A percentile compares a stretch with the other conserved stretches of the same genome.
These are phyloP conservation scores for Rutstroemia sp. DNA, from an alignment of 2,329 filamentous ascomycete genomes.

Conservation along the genomic window DNA sequence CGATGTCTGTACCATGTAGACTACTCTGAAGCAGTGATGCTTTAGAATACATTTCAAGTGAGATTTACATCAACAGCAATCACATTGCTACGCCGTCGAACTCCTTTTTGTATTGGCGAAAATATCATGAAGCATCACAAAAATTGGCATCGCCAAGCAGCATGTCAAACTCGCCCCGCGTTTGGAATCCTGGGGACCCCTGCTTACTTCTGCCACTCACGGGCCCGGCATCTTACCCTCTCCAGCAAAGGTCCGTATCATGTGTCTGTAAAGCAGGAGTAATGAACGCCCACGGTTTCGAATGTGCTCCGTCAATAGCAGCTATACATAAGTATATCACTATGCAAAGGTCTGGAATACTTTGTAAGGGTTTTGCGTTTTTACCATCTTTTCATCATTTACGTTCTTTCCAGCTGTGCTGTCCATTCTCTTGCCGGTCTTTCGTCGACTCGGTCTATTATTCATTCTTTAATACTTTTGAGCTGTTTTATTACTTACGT, in stretches of 20 bases:
- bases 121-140: too few species aligned
- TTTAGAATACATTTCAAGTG: too few species aligned
- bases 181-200: neutral
- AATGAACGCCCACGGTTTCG: neutral
- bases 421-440: neutral
- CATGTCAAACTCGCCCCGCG: conserved; percentile 5
- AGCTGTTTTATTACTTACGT: neutral
- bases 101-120: neutral
- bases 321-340: neutral
- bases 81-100: neutral
- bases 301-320: neutral
- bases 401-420: neutral
- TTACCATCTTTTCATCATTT: neutral
- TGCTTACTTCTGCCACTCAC: neutral
- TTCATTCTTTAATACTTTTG: neutral
- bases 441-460: neutral
- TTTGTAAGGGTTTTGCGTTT: neutral
- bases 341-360: neutral
- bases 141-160: neutral
- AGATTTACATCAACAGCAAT: neutral
- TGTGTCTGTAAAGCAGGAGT: neutral
- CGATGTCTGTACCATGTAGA: too few species aligned
- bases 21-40: too few species aligned
- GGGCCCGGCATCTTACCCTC: neutral
- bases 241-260: neutral